A percentile compares a stretch with the other conserved stretches of the same genome.
phyloP scores from a whole-genome alignment of 108 stramenopile species.

The Pseudonitzschia pungens region DNA sequence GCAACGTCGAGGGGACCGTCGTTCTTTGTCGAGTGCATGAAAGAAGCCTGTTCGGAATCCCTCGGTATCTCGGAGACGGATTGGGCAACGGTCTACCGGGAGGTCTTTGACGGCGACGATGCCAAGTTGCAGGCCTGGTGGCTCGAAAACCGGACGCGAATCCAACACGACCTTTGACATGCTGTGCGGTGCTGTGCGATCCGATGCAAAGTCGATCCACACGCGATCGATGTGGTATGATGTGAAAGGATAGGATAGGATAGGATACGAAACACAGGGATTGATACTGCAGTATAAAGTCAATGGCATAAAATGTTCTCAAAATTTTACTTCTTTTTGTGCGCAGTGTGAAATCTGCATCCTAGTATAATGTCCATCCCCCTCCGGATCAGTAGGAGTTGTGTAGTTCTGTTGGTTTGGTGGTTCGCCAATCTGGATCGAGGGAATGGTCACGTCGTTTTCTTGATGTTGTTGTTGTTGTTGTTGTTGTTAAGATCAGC shows the following conservation, averaged over 20 bases:
- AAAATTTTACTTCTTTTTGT: too few relatives aligned
- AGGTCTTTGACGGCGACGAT: constrained; percentile 34
- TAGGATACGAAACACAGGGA: too few relatives aligned
- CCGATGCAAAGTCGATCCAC: background rate
- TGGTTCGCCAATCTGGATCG: too few relatives aligned
- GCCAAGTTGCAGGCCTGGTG: constrained; percentile 56
- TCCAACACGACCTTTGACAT: constrained; percentile 27
- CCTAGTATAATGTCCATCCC: too few relatives aligned
- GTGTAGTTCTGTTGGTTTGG: too few relatives aligned
- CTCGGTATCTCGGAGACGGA: constrained; percentile 43
- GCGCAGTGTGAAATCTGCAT: too few relatives aligned
- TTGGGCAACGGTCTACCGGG: constrained; percentile 44
- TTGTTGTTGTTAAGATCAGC: too few relatives aligned
- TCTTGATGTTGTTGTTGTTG: too few relatives aligned
- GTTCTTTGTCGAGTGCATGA: constrained; percentile 48
- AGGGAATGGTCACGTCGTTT: too few relatives aligned
- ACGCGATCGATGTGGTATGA: background rate
- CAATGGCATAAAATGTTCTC: background rate
- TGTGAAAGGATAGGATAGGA: background rate
- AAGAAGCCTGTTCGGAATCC: constrained; percentile 21
- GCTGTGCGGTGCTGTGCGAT: background rate
- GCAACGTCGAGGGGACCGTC: background rate
- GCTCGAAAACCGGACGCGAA: constrained; percentile 62
- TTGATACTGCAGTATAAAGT: too few relatives aligned
- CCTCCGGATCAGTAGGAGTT: too few relatives aligned